Evolutionary conservation across 768 basidiomycete species (phyloP).

Genomic region (Suillus decipiens): DNA sequence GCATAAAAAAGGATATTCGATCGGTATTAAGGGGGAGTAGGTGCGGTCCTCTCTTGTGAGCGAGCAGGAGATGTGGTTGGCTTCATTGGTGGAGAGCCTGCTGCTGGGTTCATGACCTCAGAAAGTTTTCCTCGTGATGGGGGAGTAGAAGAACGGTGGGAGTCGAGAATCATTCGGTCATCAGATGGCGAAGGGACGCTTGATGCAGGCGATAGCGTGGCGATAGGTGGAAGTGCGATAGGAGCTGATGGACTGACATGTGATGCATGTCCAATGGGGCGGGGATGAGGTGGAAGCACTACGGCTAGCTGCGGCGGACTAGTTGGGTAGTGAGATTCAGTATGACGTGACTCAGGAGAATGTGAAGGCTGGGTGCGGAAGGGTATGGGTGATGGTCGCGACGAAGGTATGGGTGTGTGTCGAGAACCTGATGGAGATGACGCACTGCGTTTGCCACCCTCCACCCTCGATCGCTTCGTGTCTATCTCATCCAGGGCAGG

Average conservation of each 20-base stretch:
- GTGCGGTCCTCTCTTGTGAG: constrained; percentile 35
- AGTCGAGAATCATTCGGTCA: constrained; percentile 34
- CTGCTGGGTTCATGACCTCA: constrained; percentile 50
- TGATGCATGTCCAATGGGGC: constrained; percentile 59
- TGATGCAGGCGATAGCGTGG: constrained; percentile 64
- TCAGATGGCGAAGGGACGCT: constrained; percentile 55
- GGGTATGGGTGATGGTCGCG: constrained; percentile 69
- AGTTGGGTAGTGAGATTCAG: constrained; percentile 41
- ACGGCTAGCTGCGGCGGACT: constrained; percentile 56
- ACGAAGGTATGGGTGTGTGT: constrained; percentile 58
- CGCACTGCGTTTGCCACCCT: constrained; percentile 49
- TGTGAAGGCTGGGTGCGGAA: constrained; percentile 74
- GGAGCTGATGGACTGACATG: constrained; percentile 38
- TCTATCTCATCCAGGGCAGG: constrained; percentile 63
- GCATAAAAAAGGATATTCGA: constrained; percentile 14
- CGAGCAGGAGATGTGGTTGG: constrained; percentile 56
- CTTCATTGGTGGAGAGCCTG: constrained; percentile 54
- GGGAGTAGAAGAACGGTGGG: constrained; percentile 50
- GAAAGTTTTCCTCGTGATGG: constrained; percentile 54
- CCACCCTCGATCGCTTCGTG: constrained; percentile 66
- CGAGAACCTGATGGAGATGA: constrained; percentile 53
- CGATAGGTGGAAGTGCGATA: constrained; percentile 69
- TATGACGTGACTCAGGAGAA: constrained; percentile 64
- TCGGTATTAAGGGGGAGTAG: constrained; percentile 24
- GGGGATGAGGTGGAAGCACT: constrained; percentile 72